A percentile compares a stretch with the other conserved stretches of the same genome.
phyloP scores from a whole-genome alignment of 2,329 filamentous ascomycete genomes.

The Fusarium irregulare region DNA sequence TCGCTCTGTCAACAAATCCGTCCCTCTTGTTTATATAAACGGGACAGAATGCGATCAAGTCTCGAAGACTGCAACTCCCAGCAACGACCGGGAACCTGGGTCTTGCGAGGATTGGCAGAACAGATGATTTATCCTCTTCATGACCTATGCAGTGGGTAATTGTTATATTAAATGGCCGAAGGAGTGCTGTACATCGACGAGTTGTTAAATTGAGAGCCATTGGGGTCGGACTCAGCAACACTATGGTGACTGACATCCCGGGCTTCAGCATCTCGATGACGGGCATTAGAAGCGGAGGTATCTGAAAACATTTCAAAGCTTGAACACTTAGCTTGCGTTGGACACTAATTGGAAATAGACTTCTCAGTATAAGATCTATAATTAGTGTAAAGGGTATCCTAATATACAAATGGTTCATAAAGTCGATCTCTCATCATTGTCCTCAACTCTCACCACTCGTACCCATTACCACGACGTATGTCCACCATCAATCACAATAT shows the following conservation, averaged over 20 bases:
- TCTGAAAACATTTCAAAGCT: neutral
- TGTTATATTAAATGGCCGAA: neutral
- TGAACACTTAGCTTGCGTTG: neutral
- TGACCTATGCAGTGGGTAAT: neutral
- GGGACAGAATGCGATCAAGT: neutral
- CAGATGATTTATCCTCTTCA: no score
- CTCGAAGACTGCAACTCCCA: neutral
- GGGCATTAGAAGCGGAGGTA: neutral
- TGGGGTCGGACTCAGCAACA: neutral
- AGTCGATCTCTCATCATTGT: neutral
- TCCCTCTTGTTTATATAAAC: neutral
- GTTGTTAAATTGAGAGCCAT: neutral
- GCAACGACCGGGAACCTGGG: neutral
- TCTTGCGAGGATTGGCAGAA: no score
- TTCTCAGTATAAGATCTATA: neutral
- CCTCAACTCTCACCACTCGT: neutral
- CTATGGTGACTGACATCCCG: neutral
- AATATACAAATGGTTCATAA: neutral
- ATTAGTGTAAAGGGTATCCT: neutral
- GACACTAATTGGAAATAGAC: neutral
- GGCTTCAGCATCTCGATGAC: neutral
- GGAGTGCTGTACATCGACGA: rapidly evolving
- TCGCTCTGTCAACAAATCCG: neutral
- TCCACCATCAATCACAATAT: constrained; percentile 77
- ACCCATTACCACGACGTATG: constrained; percentile 66